These are phyloP conservation scores for Ustulina deusta DNA, from an alignment of 2,329 filamentous ascomycete genomes.

Conservation along the genomic window DNA sequence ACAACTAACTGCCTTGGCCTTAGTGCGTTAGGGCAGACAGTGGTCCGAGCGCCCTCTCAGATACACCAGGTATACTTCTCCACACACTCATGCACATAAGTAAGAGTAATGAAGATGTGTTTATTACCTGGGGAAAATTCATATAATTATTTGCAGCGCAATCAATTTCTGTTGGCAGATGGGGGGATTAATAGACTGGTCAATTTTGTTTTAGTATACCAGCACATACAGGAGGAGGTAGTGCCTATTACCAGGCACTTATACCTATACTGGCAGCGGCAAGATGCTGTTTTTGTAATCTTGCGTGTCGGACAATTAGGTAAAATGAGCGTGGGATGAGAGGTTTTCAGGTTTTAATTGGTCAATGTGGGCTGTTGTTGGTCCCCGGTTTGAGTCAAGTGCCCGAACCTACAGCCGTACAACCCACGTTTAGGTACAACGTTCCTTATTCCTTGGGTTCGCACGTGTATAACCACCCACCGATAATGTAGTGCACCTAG, in stretches of 20 bases:
- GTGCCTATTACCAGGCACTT: background rate
- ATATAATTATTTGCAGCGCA: no score
- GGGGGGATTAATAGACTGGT: no score
- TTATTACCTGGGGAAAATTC: no score
- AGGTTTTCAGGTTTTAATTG: slow-evolving; percentile 17
- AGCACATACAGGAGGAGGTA: no score
- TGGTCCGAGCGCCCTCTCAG: background rate
- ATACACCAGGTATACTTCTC: no score
- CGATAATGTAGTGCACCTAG: no score
- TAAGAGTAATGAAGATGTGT: no score
- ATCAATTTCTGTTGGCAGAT: no score
- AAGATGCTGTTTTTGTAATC: slow-evolving; percentile 10
- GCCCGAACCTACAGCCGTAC: background rate
- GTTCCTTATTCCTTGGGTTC: background rate
- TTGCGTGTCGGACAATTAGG: slow-evolving; percentile 21
- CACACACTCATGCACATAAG: no score
- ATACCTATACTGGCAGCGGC: slow-evolving; percentile 3
- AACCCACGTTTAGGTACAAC: background rate
- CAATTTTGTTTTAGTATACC: no score
- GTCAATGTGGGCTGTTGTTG: slow-evolving; percentile 1
- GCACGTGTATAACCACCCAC: no score
- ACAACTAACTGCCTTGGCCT: background rate
- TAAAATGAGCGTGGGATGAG: slow-evolving; percentile 30
- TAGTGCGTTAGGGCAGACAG: background rate
- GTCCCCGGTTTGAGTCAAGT: slow-evolving; percentile 17